phyloP scores from a whole-genome alignment of 2,329 filamentous ascomycete genomes.

The Aspergillus cejpii region DNA sequence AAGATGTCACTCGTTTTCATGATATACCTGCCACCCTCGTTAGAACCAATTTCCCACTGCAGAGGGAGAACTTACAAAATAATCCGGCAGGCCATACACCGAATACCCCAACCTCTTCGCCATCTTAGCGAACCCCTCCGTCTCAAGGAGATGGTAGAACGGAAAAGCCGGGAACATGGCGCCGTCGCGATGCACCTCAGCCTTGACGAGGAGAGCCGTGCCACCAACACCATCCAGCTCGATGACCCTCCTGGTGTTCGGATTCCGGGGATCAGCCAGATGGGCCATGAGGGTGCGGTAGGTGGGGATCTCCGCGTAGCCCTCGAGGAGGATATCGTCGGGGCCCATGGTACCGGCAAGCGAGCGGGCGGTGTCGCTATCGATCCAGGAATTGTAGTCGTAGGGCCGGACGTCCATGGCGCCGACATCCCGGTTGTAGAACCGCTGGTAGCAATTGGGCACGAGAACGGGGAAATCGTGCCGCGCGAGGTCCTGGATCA shows the following conservation, averaged over 20 bases:
- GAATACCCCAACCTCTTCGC: slow-evolving; percentile 79
- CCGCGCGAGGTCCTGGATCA: slow-evolving; percentile 85
- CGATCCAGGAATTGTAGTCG: slow-evolving; percentile 97
- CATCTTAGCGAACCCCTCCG: slow-evolving; percentile 98
- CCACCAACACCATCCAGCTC: slow-evolving; percentile 89
- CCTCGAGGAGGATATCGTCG: slow-evolving; percentile 89
- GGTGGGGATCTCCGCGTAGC: slow-evolving; percentile 87
- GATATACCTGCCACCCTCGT: slow-evolving; percentile 59
- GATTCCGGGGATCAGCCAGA: slow-evolving; percentile 52
- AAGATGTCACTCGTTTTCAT: slow-evolving; percentile 69
- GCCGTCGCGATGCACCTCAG: slow-evolving; percentile 91
- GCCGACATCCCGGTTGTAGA: slow-evolving; percentile 64
- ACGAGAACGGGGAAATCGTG: slow-evolving; percentile 89
- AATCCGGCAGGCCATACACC: slow-evolving; percentile 85
- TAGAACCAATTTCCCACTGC: slow-evolving; percentile 3
- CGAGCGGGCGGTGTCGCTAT: slow-evolving; percentile 70
- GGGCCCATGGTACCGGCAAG: slow-evolving; percentile 73
- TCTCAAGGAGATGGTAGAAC: slow-evolving; percentile 96
- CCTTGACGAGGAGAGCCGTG: slow-evolving; percentile 86
- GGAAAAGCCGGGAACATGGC: slow-evolving; percentile 97
- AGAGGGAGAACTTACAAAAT: slow-evolving; percentile 61
- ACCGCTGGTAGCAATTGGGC: slow-evolving; percentile 92
- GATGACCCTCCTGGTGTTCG: slow-evolving; percentile 58
- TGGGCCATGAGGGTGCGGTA: slow-evolving; percentile 89
- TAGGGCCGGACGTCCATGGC: slow-evolving; percentile 73